Evolutionary conservation across 1,139 yeast genomes (phyloP).

Genomic region (Suhomyces chickasaworum): DNA sequence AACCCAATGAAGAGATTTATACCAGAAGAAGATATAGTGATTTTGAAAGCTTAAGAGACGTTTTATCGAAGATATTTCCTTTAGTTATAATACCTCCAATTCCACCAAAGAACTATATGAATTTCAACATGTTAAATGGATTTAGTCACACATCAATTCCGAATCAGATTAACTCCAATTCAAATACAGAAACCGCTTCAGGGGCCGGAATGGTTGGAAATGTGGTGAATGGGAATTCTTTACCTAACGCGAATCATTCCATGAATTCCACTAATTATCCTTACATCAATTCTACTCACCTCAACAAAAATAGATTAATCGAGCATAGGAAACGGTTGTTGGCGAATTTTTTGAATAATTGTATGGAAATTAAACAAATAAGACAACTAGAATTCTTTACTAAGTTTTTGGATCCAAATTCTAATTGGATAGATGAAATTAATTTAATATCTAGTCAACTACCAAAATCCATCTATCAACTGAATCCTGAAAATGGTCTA

Average conservation of each 20-base stretch:
- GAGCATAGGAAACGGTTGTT: conserved; percentile 77
- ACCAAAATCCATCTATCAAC: conserved; percentile 43
- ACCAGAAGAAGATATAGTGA: conserved; percentile 89
- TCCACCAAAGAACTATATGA: conserved; percentile 79
- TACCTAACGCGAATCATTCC: conserved; percentile 1
- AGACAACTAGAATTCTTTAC: conserved; percentile 64
- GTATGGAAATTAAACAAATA: conserved; percentile 59
- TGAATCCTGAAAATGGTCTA: conserved; percentile 61
- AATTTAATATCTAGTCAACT: conserved; percentile 40
- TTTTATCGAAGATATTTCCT: conserved; percentile 75
- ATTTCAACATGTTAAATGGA: conserved; percentile 40
- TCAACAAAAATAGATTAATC: conserved; percentile 43
- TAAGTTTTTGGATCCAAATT: conserved; percentile 81
- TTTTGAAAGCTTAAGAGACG: conserved; percentile 77
- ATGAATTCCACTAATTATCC: conserved; percentile 27
- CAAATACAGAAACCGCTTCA: conserved; percentile 9
- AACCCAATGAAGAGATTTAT: conserved; percentile 48
- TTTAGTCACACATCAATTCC: conserved; percentile 19
- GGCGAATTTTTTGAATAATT: conserved; percentile 74
- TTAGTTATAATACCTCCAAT: conserved; percentile 87
- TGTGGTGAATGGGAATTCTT: conserved; percentile 9
- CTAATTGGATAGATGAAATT: conserved; percentile 69
- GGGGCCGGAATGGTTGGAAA: conserved; percentile 7
- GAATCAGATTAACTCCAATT: conserved; percentile 6
- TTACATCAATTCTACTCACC: conserved; percentile 48